Evolutionary conservation across 2,329 filamentous ascomycete genomes (phyloP).

Genomic region (Fusarium globosum): DNA sequence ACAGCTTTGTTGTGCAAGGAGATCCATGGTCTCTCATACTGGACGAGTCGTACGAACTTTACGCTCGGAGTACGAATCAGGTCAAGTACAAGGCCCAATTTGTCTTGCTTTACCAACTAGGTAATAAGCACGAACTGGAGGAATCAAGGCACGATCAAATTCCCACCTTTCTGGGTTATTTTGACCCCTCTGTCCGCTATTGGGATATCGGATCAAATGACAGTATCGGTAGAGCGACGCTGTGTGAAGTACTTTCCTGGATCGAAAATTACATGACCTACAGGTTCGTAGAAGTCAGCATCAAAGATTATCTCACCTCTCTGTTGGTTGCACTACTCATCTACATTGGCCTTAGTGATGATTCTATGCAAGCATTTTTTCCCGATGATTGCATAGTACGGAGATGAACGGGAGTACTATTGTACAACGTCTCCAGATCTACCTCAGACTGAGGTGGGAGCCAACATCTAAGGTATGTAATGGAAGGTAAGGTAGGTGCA

Average conservation of each 20-base stretch:
- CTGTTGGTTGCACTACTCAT: background rate
- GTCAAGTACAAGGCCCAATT: conserved; percentile 1
- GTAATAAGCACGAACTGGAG: conserved; percentile 23
- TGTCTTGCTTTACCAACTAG: conserved; percentile 28
- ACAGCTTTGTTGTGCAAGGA: conserved; percentile 10
- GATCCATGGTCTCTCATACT: conserved; percentile 1
- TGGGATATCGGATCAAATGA: background rate
- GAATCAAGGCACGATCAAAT: background rate
- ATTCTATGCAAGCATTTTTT: background rate
- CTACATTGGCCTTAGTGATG: background rate
- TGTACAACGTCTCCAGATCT: background rate
- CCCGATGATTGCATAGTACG: background rate
- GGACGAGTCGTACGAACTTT: background rate
- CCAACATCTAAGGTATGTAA: background rate
- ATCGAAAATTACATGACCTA: background rate
- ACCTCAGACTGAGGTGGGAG: background rate
- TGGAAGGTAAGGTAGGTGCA: background rate
- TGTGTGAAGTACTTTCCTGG: background rate
- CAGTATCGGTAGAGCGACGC: background rate
- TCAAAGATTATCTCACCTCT: background rate
- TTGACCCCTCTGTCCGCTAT: background rate
- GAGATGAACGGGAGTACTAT: background rate
- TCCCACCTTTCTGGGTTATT: background rate
- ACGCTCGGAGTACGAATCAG: conserved; percentile 5
- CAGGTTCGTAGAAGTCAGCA: background rate